Evolutionary conservation across 768 basidiomycete species (phyloP).

Genomic region (Agrocybe pediades): DNA sequence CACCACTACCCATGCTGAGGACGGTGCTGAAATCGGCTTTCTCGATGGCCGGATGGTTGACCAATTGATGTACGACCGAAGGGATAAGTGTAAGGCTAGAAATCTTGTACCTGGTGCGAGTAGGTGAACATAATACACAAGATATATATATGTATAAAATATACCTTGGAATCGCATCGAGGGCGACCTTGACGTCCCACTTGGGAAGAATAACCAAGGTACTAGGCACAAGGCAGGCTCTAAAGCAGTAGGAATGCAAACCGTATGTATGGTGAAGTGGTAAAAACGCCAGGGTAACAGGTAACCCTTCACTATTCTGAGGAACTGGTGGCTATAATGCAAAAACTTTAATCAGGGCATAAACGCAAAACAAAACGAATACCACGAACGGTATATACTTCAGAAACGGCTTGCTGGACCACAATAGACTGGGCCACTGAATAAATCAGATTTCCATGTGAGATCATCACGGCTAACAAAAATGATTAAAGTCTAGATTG

Average conservation of each 20-base stretch:
- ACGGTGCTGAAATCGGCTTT: conserved; percentile 58
- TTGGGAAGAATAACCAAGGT: conserved; percentile 58
- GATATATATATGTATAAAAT: conserved; percentile 12
- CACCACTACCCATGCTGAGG: conserved; percentile 48
- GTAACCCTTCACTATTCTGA: conserved; percentile 43
- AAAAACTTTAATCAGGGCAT: not conserved
- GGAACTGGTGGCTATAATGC: conserved; percentile 37
- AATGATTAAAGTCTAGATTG: not conserved
- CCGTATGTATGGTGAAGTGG: conserved; percentile 74
- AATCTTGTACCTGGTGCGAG: conserved; percentile 49
- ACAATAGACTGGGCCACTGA: conserved; percentile 42
- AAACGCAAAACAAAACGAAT: not conserved
- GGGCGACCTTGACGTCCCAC: conserved; percentile 57
- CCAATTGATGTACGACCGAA: conserved; percentile 64
- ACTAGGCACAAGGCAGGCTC: conserved; percentile 41
- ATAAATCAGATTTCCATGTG: conserved; percentile 62
- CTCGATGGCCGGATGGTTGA: conserved; percentile 51
- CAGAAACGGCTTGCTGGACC: conserved; percentile 25
- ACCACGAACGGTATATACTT: conserved; percentile 40
- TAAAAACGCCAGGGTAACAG: conserved; percentile 56
- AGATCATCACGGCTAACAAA: conserved; percentile 66
- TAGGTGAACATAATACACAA: not conserved
- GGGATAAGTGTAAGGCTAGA: conserved; percentile 56
- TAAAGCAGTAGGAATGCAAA: conserved; percentile 54
- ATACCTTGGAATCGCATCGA: conserved; percentile 62